Base-by-base conservation (phyloP, 345 rosid species). In the Camelina laxa region DNA sequence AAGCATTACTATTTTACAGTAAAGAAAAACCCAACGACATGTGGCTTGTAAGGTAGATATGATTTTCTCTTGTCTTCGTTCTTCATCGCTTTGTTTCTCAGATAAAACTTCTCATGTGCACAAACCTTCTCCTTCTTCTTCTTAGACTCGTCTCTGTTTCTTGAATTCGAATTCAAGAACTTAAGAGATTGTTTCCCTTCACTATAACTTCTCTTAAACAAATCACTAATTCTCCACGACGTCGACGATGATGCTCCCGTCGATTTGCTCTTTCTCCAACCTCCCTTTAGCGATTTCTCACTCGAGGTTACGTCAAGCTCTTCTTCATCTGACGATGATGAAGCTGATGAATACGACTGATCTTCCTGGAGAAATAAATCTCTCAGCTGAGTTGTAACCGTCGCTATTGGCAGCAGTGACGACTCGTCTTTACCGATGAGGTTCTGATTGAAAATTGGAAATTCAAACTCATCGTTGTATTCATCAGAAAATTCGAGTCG, bases 231-330 rank as follows among this genome's bases (percentile, higher is more conserved):
- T n/a, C 86, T 65, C 92, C 89, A 88, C 79, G 86, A 58, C 42
- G 63, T 33, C 24, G 63, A 33, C 19, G 58, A 33, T 20, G 64
- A 54, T 51, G 68, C 80, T 67, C 93, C 89, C 2, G 88, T 85
- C 2, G 97, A 89, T 60, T 77, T 85, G 80, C 96, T 89, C 85
- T 89, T 92, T 78, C 83, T 77, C 79, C 90, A 84, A 35, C 80
- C 61, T 31, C 82, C 69, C 35, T 83, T 84, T 2, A 84, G 65
- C 14, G 86, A 42, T 63, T 50, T 64, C 35, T 75, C 87, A 5
- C 81, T 65, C 19, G 84, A 62, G 54, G 81, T 49, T 31, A 81
- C 85, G 82, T 87, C 88, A 55, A 69, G 80, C 27, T 74, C 60
- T 0, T 74, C 78, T 1, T 50, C 50, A 42, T 87, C 93, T 48